Conservation (phyloP, 139 green algal genomes). For the Desmodesmus armatus region DNA sequence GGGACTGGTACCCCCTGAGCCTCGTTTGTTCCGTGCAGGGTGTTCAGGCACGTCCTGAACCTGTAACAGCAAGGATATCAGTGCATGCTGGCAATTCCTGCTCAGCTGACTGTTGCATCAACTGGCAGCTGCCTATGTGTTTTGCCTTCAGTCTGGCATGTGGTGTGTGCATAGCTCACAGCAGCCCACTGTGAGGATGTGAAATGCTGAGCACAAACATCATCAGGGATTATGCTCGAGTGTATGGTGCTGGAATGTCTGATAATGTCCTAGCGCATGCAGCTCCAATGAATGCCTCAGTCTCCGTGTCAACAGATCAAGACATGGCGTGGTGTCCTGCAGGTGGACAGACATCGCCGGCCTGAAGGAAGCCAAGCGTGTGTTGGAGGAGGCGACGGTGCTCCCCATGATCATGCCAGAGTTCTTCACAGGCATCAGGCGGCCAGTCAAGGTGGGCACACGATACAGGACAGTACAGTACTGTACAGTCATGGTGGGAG, state of each 20-base stretch:
- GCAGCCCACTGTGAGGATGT: too few species aligned
- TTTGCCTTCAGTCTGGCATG: too few species aligned
- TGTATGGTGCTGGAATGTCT: too few species aligned
- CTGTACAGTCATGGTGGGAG: too few species aligned
- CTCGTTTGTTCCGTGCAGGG: not conserved
- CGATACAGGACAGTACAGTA: too few species aligned
- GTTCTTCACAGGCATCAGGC: slow-evolving; percentile 92
- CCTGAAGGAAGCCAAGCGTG: slow-evolving; percentile 85
- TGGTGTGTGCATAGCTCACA: too few species aligned
- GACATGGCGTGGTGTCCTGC: too few species aligned
- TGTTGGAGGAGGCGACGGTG: slow-evolving; percentile 93
- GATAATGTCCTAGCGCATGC: too few species aligned
- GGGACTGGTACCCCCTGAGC: not conserved
- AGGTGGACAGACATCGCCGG: slow-evolving; percentile 73
- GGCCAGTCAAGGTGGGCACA: slow-evolving; percentile 88
- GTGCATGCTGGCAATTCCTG: not conserved
- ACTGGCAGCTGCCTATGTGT: not conserved
- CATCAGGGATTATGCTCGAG: too few species aligned
- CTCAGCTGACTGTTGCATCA: not conserved
- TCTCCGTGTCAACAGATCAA: too few species aligned
- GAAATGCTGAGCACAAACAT: too few species aligned
- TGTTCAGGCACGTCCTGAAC: not conserved
- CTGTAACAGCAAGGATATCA: slow-evolving; percentile 1
- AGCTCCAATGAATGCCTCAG: too few species aligned
- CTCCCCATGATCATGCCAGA: slow-evolving; percentile 90